Percentiles rank a stretch among this genome's conserved stretches.
Evolutionary conservation across 139 green algal genomes (phyloP).

Genomic region (Auxenochlorella protothecoides): DNA sequence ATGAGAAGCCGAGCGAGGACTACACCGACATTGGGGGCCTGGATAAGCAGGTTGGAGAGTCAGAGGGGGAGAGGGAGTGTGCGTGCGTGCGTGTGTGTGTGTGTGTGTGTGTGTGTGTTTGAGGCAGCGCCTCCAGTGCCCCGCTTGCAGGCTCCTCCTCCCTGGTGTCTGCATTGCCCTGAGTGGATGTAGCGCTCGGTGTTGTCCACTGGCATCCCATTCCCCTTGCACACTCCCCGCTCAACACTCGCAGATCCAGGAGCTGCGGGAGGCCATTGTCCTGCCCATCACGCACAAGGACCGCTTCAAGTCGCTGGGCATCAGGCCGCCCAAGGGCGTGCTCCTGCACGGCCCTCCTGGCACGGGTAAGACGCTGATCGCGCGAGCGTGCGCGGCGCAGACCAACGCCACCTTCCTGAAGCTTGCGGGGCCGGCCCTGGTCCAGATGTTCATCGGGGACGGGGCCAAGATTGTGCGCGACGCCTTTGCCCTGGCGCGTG

Average conservation of each 20-base stretch:
- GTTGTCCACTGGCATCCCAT: too few species aligned
- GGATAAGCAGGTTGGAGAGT: constrained; percentile 56
- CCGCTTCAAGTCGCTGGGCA: constrained; percentile 84
- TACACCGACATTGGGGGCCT: constrained; percentile 92
- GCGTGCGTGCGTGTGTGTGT: too few species aligned
- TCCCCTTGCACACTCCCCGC: too few species aligned
- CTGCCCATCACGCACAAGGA: constrained; percentile 97
- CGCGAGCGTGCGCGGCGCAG: constrained; percentile 85
- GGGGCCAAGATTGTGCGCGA: constrained; percentile 97
- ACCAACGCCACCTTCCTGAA: constrained; percentile 99
- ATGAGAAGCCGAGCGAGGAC: constrained; percentile 98
- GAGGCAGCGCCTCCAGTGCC: too few species aligned
- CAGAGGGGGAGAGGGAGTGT: too few species aligned
- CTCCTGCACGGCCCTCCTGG: constrained; percentile 85
- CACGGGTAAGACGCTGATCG: constrained; percentile 95
- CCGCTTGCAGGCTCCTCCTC: too few species aligned
- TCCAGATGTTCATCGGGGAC: constrained; percentile 99
- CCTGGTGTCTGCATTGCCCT: too few species aligned
- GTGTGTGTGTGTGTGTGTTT: too few species aligned
- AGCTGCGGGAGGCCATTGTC: constrained; percentile 96
- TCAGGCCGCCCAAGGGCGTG: constrained; percentile 89
- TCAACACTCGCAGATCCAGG: constrained; percentile 74
- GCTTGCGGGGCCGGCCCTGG: constrained; percentile 89
- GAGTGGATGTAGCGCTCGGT: too few species aligned
- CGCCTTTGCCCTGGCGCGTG: constrained; percentile 95